Evolutionary conservation across 164 flowering plant species (phyloP).

Genomic region (Amborella trichopoda): DNA sequence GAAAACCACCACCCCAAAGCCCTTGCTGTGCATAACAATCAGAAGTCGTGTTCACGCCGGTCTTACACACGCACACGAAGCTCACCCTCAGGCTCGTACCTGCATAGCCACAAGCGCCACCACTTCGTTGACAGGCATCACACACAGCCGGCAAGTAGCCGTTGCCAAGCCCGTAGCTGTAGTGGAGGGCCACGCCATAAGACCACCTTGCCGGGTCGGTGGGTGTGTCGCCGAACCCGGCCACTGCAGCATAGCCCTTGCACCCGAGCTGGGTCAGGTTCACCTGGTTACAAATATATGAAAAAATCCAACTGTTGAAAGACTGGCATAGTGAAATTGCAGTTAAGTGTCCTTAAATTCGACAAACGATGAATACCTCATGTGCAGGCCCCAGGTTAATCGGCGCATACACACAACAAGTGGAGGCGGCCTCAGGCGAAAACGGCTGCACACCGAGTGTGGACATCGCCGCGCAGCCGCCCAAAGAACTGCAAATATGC

Average conservation of each 20-base stretch:
- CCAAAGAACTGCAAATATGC: conserved; percentile 27
- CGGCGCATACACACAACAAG: conserved; percentile 46
- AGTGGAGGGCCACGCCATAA: conserved; percentile 31
- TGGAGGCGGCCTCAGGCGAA: conserved; percentile 17
- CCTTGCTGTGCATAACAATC: conserved; percentile 18
- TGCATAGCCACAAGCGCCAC: conserved; percentile 34
- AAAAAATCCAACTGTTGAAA: too few relatives aligned
- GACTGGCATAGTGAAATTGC: too few relatives aligned
- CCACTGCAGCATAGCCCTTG: conserved; percentile 20
- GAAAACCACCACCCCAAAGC: too few relatives aligned
- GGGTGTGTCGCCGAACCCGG: conserved; percentile 26
- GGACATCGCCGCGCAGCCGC: conserved; percentile 28
- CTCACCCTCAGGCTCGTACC: conserved; percentile 18
- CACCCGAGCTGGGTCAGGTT: conserved; percentile 17
- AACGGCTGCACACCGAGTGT: conserved; percentile 26
- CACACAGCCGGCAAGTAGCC: conserved; percentile 16
- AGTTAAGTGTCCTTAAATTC: conserved; percentile 11
- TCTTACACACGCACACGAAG: conserved; percentile 27
- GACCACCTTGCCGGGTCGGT: conserved; percentile 33
- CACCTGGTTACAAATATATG: too few relatives aligned
- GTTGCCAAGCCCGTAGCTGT: conserved; percentile 15
- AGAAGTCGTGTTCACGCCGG: conserved; percentile 23
- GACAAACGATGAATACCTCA: too few relatives aligned
- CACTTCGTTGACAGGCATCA: conserved; percentile 22
- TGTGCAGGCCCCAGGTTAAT: conserved; percentile 30